Evolutionary conservation across 768 basidiomycete genomes (phyloP), one percentile per base, ranked within the genome.

Genomic region (Omphalotus guepiniiformis): DNA sequence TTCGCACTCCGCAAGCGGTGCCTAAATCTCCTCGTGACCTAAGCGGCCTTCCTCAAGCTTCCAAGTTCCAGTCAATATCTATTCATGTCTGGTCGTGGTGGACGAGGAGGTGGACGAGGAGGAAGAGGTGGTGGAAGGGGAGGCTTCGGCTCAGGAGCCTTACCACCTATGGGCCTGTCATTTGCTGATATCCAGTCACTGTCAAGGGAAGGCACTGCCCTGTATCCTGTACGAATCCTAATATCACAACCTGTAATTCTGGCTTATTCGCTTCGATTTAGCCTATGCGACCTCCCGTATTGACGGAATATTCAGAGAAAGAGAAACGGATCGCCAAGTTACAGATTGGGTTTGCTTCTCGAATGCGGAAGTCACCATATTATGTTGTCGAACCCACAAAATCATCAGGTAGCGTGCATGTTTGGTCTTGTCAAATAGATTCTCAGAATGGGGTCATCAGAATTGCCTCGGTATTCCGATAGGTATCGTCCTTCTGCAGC

Each of bases 381-480:
- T 88, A 83, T 60, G 70, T 92, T 42, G 79, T 83, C 15, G 87
- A 93, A 63, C 64, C 73, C 30, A 76, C 74, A 9, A 89, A 83
- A 65, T 79, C 84, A 3, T 75, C 73, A 40, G 88, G 75, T 76
- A 45, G 53, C 22, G 1, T 12, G 22, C 26, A 34, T n/a, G n/a
- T n/a, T n/a, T n/a, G n/a, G n/a, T n/a, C n/a, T n/a, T n/a, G n/a
- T n/a, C n/a, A n/a, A n/a, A n/a, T n/a, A n/a, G n/a, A 28, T 25
- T 28, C 7, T 48, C 28, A 42, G 25, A 32, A 25, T 19, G 11
- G 15, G 39, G 7, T 21, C 27, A 52, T 21, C 55, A 88, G 90
- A 89, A 35, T 66, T 92, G 3, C 80, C 85, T 35, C 80, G 86
- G 23, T 93, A 90, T 61, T 89, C 88, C 15, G 90, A 93, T 65